A percentile compares a stretch with the other conserved stretches of the same genome.
These are phyloP conservation scores for Tausonia pullulans DNA, from an alignment of 1,284 basidiomycete genomes.

Conservation along the genomic window DNA sequence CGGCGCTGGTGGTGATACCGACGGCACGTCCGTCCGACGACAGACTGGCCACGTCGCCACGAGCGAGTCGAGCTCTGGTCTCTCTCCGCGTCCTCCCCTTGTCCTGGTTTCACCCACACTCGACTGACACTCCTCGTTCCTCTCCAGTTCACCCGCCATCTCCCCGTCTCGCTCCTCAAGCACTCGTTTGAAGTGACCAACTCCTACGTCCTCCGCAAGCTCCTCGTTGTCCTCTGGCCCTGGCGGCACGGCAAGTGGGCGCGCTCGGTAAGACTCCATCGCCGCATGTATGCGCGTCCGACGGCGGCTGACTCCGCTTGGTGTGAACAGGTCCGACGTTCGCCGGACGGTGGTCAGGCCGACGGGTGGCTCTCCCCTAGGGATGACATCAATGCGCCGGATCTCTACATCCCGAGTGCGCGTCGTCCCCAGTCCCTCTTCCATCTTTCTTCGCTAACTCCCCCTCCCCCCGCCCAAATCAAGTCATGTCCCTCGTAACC, in stretches of 20 bases:
- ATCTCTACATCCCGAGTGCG: constrained; percentile 90
- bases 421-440: constrained; percentile 16
- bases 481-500: constrained; percentile 92
- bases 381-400: constrained; percentile 91
- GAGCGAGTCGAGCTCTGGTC: background rate
- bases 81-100: too few relatives aligned
- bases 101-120: too few relatives aligned
- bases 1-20: background rate
- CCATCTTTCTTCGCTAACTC: background rate
- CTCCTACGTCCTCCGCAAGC: constrained; percentile 84
- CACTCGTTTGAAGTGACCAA: constrained; percentile 96
- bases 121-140: too few relatives aligned
- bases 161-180: constrained; percentile 69
- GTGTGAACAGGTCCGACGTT: constrained; percentile 1
- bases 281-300: too few relatives aligned
- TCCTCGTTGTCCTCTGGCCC: constrained; percentile 84
- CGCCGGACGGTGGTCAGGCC: constrained; percentile 44
- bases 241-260: constrained; percentile 85
- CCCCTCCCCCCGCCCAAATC: background rate
- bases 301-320: background rate
- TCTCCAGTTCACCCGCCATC: constrained; percentile 56
- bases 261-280: constrained; percentile 41
- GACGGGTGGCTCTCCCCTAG: constrained; percentile 75
- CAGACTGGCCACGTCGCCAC: too few relatives aligned
- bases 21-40: too few relatives aligned